Evolutionary conservation across 306 rosid species (phyloP), one percentile per base, ranked within the genome.

Genomic region (Corylus avellana): DNA sequence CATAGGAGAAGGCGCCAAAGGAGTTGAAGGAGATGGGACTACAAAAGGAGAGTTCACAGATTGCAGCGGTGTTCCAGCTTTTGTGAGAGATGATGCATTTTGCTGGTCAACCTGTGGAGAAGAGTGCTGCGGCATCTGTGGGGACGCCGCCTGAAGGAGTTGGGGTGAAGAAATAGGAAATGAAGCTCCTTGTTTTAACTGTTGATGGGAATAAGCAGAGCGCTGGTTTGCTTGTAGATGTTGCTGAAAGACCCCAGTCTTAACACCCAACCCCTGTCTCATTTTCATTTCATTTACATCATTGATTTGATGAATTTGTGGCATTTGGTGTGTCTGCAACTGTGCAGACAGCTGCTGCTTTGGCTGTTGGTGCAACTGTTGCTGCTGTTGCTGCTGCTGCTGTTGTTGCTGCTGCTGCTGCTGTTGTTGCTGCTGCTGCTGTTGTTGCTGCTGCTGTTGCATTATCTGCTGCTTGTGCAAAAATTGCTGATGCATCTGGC

Each of bases 31-130:
- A 72, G 96, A 90, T 44, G 94, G 97, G 78, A 51, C 92, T 64
- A 89, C 90, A 84, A 89, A 93, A 76, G 97, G 94, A 22, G 98
- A 95, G 83, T 82, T 88, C 18, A 94, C 91, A 75, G 92, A 84
- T 81, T 95, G 98, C 86, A 90, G 75, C 55, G 98, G 97, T 22
- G 98, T 94, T 72, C 90, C 89, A 77, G 79, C 80, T 89, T 90
- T 92, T 16, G 92, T 54, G 69, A 85, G 80, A 78, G 95, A 79
- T 20, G 85, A 51, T 80, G 88, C 71, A 85, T 79, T 85, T 84
- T 87, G 98, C 75, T 91, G 98, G 79, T 92, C 98, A 75, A 95
- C 89, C 80, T 90, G 97, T 49, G 98, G 96, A 86, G 99, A 93
- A 71, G 98, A 93, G 81, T 90, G 92, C 68, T 95, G 99, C 2